Conservation (phyloP, 2,329 filamentous ascomycete species). For the Arthrinium puccinioides region DNA sequence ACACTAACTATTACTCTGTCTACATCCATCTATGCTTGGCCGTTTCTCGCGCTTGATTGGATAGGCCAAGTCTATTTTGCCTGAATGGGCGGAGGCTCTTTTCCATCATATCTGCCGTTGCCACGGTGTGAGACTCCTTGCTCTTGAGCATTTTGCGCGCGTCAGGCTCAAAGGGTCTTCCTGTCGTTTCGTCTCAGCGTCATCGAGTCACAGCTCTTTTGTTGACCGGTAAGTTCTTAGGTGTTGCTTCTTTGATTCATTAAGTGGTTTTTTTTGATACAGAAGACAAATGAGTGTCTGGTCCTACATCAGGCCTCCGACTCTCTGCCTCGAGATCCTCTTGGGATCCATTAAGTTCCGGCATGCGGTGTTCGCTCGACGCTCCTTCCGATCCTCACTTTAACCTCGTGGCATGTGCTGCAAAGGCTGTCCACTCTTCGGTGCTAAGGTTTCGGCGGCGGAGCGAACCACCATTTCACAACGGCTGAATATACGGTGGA, state of each 20-base stretch:
- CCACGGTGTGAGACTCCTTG: no score
- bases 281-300: neutral
- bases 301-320: conserved; percentile 1
- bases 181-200: no score
- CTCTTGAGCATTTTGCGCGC: no score
- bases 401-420: conserved; percentile 57
- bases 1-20: no score
- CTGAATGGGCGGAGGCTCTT: no score
- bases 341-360: conserved; percentile 1
- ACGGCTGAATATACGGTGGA: conserved; percentile 30
- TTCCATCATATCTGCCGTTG: no score
- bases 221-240: no score
- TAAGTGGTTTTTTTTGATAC: conserved; percentile 1
- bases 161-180: no score
- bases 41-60: no score
- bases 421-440: conserved; percentile 53
- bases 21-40: no score
- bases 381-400: conserved; percentile 58
- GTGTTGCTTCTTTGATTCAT: neutral
- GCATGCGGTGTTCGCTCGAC: conserved; percentile 51
- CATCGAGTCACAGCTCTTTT: no score
- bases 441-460: conserved; percentile 58
- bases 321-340: conserved; percentile 3
- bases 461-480: conserved; percentile 52
- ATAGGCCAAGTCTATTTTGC: no score